These are phyloP conservation scores for Magnusiomyces sp. DNA, from an alignment of 1,139 yeast genomes.

Conservation along the genomic window DNA sequence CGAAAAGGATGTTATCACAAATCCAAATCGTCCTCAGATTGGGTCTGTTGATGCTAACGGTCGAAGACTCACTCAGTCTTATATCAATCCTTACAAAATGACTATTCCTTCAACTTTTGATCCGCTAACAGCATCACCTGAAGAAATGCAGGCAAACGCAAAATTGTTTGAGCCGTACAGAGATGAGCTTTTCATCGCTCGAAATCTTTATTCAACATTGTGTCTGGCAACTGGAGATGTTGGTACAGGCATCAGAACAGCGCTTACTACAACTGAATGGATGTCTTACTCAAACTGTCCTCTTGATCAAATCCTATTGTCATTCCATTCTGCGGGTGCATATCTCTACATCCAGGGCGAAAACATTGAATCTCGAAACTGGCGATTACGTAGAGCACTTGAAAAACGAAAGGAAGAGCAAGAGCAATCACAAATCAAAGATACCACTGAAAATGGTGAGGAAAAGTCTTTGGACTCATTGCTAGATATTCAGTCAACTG, in stretches of 20 bases:
- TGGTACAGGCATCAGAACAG: conserved; percentile 52
- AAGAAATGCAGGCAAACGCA: conserved; percentile 10
- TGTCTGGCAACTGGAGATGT: conserved; percentile 62
- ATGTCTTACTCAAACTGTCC: conserved; percentile 67
- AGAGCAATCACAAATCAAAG: neutral
- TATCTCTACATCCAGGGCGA: conserved; percentile 65
- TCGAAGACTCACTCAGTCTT: neutral
- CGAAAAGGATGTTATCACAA: neutral
- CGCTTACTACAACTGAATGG: conserved; percentile 60
- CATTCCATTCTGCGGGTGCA: conserved; percentile 64
- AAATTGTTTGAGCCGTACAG: conserved; percentile 56
- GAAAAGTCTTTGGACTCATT: neutral
- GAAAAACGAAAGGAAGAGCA: conserved; percentile 22
- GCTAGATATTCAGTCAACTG: no score
- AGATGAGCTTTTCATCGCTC: conserved; percentile 65
- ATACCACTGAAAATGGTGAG: neutral
- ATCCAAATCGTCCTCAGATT: neutral
- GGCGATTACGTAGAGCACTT: neutral
- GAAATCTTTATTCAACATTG: conserved; percentile 61
- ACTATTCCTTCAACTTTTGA: no score
- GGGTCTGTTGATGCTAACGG: neutral
- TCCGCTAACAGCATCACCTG: neutral
- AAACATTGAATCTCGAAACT: conserved; percentile 43
- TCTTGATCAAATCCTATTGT: conserved; percentile 53
- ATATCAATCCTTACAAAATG: no score